Evolutionary conservation across 2,329 filamentous ascomycete genomes (phyloP).

Genomic region (Neofusicoccum kwambonambiense): DNA sequence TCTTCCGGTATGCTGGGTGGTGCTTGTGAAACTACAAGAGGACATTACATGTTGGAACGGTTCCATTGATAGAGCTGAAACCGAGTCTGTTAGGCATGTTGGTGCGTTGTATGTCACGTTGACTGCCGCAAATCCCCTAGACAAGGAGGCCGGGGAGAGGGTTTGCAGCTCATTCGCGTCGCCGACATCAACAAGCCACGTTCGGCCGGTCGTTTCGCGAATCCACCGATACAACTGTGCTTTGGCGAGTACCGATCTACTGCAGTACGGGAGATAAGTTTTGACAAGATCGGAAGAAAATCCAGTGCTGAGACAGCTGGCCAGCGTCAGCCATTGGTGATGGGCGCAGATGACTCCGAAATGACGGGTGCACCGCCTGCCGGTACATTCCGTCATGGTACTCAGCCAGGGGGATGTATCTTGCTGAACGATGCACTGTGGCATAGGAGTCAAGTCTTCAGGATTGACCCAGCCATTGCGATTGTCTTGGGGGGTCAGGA

Average conservation of each 20-base stretch:
- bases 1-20: conserved; percentile 32
- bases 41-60: conserved; percentile 30
- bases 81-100: conserved; percentile 28
- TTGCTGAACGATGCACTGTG: conserved; percentile 37
- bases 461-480: conserved; percentile 34
- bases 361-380: conserved; percentile 30
- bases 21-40: conserved; percentile 32
- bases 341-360: conserved; percentile 34
- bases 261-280: conserved; percentile 29
- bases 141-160: conserved; percentile 29
- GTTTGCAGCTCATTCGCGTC: conserved; percentile 29
- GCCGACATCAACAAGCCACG: conserved; percentile 34
- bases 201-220: conserved; percentile 27
- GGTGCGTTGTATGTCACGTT: conserved; percentile 29
- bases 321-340: conserved; percentile 34
- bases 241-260: conserved; percentile 34
- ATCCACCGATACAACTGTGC: conserved; percentile 35
- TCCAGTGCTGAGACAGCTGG: conserved; percentile 31
- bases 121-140: conserved; percentile 27
- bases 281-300: conserved; percentile 30
- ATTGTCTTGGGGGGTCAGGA: conserved; percentile 23
- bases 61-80: conserved; percentile 25
- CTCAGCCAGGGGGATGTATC: conserved; percentile 31
- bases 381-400: conserved; percentile 33
- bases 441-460: conserved; percentile 34